These are phyloP conservation scores for Flueggea neowawraea DNA, from an alignment of 441 rosid species.

Conservation along the genomic window DNA sequence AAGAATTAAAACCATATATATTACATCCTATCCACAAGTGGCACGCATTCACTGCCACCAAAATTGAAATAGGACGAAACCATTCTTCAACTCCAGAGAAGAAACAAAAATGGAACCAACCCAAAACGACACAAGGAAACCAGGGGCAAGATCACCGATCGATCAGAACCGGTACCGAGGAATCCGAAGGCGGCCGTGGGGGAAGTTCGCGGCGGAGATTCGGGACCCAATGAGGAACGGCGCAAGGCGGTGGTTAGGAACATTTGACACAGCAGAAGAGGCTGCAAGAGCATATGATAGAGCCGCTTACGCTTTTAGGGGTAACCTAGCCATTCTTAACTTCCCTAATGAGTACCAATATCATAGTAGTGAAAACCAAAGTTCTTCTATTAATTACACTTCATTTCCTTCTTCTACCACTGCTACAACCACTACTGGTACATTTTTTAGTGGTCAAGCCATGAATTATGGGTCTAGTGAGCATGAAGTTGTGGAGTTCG, in stretches of 20 bases:
- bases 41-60: slow-evolving; percentile 4
- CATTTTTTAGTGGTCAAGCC: slow-evolving; percentile 4
- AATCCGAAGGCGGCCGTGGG: slow-evolving; percentile 75
- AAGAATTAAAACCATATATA: too few species aligned
- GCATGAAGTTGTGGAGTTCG: slow-evolving; percentile 62
- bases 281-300: slow-evolving; percentile 79
- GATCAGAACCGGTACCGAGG: slow-evolving; percentile 48
- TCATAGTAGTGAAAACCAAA: slow-evolving; percentile 4
- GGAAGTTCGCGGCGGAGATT: slow-evolving; percentile 81
- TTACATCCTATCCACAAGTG: too few species aligned
- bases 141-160: slow-evolving; percentile 6
- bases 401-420: slow-evolving; percentile 21
- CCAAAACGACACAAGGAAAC: slow-evolving; percentile 8
- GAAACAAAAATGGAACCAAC: neutral
- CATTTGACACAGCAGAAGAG: slow-evolving; percentile 67
- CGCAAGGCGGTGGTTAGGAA: slow-evolving; percentile 73
- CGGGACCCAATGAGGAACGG: slow-evolving; percentile 76
- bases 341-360: slow-evolving; percentile 63
- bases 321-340: slow-evolving; percentile 70
- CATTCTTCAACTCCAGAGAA: neutral
- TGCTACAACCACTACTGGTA: slow-evolving; percentile 1
- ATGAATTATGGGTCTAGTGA: slow-evolving; percentile 6
- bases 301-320: slow-evolving; percentile 75
- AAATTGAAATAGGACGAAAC: slow-evolving; percentile 14
- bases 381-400: neutral